Evolutionary conservation across 306 rosid genomes (phyloP), one percentile per base, ranked within the genome.

Genomic region (Prunus kanzakura): DNA sequence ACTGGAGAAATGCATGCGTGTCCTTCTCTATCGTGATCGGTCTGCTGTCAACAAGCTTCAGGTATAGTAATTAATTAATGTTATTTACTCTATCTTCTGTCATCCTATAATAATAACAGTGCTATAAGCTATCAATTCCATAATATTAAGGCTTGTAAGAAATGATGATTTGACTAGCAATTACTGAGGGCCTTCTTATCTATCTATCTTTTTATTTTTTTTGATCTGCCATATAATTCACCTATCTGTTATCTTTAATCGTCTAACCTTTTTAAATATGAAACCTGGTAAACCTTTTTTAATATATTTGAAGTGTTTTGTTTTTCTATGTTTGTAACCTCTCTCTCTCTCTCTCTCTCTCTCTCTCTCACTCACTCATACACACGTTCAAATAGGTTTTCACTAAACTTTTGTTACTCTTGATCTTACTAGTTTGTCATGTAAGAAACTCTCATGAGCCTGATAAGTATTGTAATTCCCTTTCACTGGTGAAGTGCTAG

Each of bases 1-100:
- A 68, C 86, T 95, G 70, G 99, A 92, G 89, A 95, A 95, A 73
- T 95, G 99, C 87, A 92, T 95, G 97, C 90, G 97, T 45, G 96
- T 95, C 50, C 96, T 95, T 64, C 87, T 95, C 16, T 95, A 95
- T 74, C 98, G 97, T 74, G 98, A 95, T 81, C 78, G 98, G 75
- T 95, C 98, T 75, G 94, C 94, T 67, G 85, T 89, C 71, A 89
- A 87, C 86, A 89, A 89, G 84, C 85, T 89, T 57, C 91, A 95
- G 98, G 98, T 92, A 57, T 82, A 83, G 75, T 51, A 56, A 73
- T 67, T 77, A 74, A 32, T 30, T 38, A 2, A 20, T 35, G 15
- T 45, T 47, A 29, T 25, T 32, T 18, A 16, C 19, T 57, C 13
- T 11, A 2, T 50, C 20, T 61, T 6, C 22, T 23, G 30, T 11